Evolutionary conservation across 768 basidiomycete genomes (phyloP), one percentile per base, ranked within the genome.

Genomic region (Auriscalpium microsporum): DNA sequence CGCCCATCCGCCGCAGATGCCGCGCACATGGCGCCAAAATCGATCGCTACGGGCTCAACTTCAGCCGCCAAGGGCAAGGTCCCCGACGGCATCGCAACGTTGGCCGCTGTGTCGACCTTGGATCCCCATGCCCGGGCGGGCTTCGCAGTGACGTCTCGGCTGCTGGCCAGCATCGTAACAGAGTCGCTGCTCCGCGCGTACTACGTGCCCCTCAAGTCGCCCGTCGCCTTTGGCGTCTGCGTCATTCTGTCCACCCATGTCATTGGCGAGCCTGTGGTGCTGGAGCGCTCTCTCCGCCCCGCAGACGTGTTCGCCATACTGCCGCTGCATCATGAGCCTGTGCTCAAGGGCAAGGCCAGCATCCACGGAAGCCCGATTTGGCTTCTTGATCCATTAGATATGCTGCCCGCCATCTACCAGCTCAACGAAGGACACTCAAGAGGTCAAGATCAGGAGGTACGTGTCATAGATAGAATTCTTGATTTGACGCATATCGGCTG

Each of bases 321-420:
- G 16, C 77, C 78, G 5, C 65, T 82, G 23, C 76, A 71, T 28
- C 69, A 74, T 57, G 49, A 72, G 17, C 81, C 81, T 3, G 70
- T 78, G 2, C 70, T 78, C 52, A 69, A 69, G 14, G 68, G 65
- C 16, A 48, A 61, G 11, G 46, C 55, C 21, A 67, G 67, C 45
- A 69, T 68, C 52, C 70, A 76, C 58, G 78, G 76, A 17, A 63
- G 65, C 11, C 62, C 65, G 10, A 72, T 81, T 37, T 77, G 74
- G 34, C 72, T 81, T 17, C 66, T 80, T 10, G 80, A 82, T 61
- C 81, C 81, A 5, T 67, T 81, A n/a, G 81, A 82, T 62, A 81
- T 82, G 79, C 53, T 74, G 16, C 76, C 78, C 1, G 68, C 68
- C 35, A 63, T 76, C 28, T 78, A 72, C 55, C 70, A 75, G 42